Percentiles rank a stretch among this genome's conserved stretches.
phyloP scores from a whole-genome alignment of 306 rosid genomes.

The Oxytropis ochrocephala region DNA sequence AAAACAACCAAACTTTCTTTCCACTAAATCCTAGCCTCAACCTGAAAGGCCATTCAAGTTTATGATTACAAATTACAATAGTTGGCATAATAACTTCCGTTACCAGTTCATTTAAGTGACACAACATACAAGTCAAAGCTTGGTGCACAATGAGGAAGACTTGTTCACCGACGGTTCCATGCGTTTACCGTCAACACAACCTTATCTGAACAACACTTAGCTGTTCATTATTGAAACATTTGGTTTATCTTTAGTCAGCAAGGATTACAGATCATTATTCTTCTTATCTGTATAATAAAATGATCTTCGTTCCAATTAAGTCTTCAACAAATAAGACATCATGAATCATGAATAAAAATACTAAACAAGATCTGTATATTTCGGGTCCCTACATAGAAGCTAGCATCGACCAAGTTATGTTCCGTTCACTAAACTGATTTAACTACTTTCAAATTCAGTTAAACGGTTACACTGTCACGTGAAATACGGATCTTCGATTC shows the following conservation, averaged over 20 bases:
- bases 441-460: conserved; percentile 14
- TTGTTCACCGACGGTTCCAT: neutral
- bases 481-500: neutral
- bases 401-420: neutral
- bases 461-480: neutral
- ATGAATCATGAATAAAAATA: neutral
- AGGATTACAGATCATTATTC: neutral
- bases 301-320: conserved; percentile 17
- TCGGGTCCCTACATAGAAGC: conserved; percentile 10
- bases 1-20: too few species aligned
- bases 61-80: too few species aligned
- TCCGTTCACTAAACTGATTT: conserved; percentile 8
- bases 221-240: neutral
- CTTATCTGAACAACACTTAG: neutral
- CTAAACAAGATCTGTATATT: neutral
- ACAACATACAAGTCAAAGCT: neutral
- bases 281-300: neutral
- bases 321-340: neutral
- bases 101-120: neutral
- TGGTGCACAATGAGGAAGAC: neutral
- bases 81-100: neutral
- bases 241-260: neutral
- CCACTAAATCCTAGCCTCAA: neutral
- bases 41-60: too few species aligned
- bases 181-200: neutral